Percentiles rank a stretch among this genome's conserved stretches.
Conservation (phyloP, 768 basidiomycete genomes). For the Sporobolomyces phaffii region DNA sequence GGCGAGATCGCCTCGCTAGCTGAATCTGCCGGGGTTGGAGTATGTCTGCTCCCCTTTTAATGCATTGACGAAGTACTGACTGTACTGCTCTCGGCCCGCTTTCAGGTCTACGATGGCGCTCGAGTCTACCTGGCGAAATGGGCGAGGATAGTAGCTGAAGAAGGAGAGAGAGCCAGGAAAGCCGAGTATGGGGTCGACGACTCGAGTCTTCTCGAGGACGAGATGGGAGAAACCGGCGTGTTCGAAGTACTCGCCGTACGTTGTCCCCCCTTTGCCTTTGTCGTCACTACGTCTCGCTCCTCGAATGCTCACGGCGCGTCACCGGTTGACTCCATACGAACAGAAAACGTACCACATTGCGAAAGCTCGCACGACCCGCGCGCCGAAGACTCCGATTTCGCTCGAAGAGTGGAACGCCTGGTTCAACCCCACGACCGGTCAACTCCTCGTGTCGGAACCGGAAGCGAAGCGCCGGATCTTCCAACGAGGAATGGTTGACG, state of each 20-base stretch:
- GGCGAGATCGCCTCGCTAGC: slow-evolving; percentile 57
- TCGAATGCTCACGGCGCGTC: too few species aligned
- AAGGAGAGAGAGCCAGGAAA: slow-evolving; percentile 81
- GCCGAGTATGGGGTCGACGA: slow-evolving; percentile 55
- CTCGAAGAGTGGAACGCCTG: slow-evolving; percentile 66
- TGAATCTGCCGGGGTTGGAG: slow-evolving; percentile 79
- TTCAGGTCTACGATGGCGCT: slow-evolving; percentile 80
- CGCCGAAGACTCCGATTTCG: slow-evolving; percentile 70
- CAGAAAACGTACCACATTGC: slow-evolving; percentile 60
- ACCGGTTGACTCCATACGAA: too few species aligned
- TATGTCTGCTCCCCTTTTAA: neutral
- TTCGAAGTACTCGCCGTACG: slow-evolving; percentile 62
- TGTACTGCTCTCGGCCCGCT: too few species aligned
- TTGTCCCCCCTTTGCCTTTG: too few species aligned
- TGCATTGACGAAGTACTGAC: too few species aligned
- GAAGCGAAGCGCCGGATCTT: slow-evolving; percentile 75
- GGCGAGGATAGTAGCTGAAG: slow-evolving; percentile 89
- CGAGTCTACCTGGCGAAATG: slow-evolving; percentile 92
- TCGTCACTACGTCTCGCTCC: too few species aligned
- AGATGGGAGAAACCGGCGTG: slow-evolving; percentile 65
- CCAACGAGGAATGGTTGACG: slow-evolving; percentile 58
- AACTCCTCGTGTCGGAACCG: slow-evolving; percentile 49
- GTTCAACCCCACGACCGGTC: slow-evolving; percentile 52
- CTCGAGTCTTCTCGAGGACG: slow-evolving; percentile 56
- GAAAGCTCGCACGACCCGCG: slow-evolving; percentile 72